Conservation (phyloP, 2,329 filamentous ascomycete species). For the Hymenotorrendiella dingleyae region DNA sequence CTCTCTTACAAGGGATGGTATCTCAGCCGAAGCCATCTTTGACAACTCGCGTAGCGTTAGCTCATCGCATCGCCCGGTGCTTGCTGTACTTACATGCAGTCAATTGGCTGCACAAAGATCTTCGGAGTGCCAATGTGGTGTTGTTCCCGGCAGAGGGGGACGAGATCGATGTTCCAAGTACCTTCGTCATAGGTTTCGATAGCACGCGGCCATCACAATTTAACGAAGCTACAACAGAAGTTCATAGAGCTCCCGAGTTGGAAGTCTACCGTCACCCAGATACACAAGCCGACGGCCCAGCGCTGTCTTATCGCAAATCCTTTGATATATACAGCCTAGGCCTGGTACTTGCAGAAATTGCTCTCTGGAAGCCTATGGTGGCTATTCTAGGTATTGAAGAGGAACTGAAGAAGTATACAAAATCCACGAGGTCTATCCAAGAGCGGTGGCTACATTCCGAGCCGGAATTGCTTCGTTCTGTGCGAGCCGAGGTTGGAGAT, state of each 20-base stretch:
- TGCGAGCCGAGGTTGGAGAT: no score
- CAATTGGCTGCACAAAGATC: constrained; percentile 50
- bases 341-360: constrained; percentile 44
- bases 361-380: constrained; percentile 43
- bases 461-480: no score
- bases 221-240: neutral
- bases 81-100: constrained; percentile 31
- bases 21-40: neutral
- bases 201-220: neutral
- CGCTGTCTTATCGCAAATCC: constrained; percentile 29
- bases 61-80: neutral
- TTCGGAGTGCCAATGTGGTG: constrained; percentile 45
- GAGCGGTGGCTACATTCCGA: no score
- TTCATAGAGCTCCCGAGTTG: no score
- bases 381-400: constrained; percentile 10
- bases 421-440: no score
- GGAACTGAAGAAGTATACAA: no score
- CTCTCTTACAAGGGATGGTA: neutral
- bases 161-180: neutral
- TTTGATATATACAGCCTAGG: constrained; percentile 47
- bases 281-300: neutral
- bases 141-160: constrained; percentile 27
- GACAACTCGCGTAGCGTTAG: neutral
- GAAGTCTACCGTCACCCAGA: constrained; percentile 1
- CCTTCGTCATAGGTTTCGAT: neutral